A percentile compares a stretch with the other conserved stretches of the same genome.
Conservation (phyloP, 2,329 filamentous ascomycete species). For the Claviceps citrina region DNA sequence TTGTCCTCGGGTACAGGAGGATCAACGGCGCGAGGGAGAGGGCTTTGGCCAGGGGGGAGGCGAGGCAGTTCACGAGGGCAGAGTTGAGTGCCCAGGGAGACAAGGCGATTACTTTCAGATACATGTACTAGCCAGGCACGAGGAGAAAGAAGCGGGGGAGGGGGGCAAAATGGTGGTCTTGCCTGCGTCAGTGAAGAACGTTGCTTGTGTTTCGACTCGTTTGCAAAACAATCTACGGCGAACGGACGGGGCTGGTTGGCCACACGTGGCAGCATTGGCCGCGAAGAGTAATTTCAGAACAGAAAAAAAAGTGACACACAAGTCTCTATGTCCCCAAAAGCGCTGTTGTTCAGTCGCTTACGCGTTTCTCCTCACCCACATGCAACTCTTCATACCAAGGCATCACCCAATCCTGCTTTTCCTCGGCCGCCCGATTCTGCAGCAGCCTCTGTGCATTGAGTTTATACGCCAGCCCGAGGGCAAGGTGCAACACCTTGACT, state of each 20-base stretch:
- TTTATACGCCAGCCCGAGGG: neutral
- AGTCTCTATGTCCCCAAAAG: no score
- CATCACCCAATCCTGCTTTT: neutral
- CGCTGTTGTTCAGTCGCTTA: neutral
- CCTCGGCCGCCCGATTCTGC: neutral
- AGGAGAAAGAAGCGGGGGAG: no score
- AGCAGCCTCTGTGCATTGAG: neutral
- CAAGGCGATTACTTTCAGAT: slow-evolving; percentile 45
- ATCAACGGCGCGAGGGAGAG: slow-evolving; percentile 44
- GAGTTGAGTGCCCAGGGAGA: slow-evolving; percentile 46
- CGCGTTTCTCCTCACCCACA: neutral
- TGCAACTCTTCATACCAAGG: slow-evolving; percentile 3
- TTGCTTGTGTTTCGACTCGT: no score
- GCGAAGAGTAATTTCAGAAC: no score
- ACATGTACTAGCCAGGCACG: slow-evolving; percentile 39
- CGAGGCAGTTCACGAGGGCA: slow-evolving; percentile 23
- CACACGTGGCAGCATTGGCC: no score
- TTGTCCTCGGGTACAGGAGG: slow-evolving; percentile 34
- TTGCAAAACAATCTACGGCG: no score
- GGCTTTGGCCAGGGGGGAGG: slow-evolving; percentile 26
- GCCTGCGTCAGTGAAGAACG: no score
- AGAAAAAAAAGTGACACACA: no score
- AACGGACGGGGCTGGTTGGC: no score
- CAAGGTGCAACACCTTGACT: neutral
- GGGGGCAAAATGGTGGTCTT: no score